Evolutionary conservation across 78 protist genomes (phyloP).

Genomic region (Corallochytrium limacisporum): DNA sequence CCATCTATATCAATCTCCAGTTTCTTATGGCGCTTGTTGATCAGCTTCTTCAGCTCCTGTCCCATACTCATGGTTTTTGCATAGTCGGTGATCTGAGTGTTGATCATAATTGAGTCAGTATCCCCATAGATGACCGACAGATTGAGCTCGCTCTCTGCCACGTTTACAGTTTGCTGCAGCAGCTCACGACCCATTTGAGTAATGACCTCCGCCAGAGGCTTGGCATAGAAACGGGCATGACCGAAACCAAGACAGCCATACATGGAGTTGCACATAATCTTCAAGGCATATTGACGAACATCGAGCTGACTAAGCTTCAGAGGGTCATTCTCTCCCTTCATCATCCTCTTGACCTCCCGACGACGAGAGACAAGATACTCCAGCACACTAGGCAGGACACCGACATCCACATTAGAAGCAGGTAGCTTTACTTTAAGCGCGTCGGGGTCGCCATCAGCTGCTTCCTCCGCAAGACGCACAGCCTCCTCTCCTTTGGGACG

Average conservation of each 20-base stretch:
- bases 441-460: neutral
- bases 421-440: too few species aligned
- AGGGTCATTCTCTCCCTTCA: constrained; percentile 8
- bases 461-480: neutral
- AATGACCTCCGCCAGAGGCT: constrained; percentile 86
- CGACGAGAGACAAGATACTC: constrained; percentile 31
- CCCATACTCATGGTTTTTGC: constrained; percentile 60
- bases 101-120: constrained; percentile 96
- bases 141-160: neutral
- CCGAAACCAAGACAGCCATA: constrained; percentile 97
- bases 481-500: constrained; percentile 1
- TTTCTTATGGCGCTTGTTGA: constrained; percentile 61
- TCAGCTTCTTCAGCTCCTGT: constrained; percentile 15
- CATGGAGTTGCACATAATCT: constrained; percentile 89
- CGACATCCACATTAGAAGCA: constrained; percentile 17
- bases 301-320: constrained; percentile 45
- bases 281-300: constrained; percentile 62
- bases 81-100: constrained; percentile 43
- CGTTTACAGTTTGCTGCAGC: constrained; percentile 43
- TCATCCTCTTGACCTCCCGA: constrained; percentile 33
- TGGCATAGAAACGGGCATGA: constrained; percentile 85
- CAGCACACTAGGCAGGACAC: constrained; percentile 72
- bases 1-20: constrained; percentile 93
- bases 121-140: constrained; percentile 97
- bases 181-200: constrained; percentile 83